Conservation (phyloP, 768 basidiomycete species). For the Leccinum subtestaceum region DNA sequence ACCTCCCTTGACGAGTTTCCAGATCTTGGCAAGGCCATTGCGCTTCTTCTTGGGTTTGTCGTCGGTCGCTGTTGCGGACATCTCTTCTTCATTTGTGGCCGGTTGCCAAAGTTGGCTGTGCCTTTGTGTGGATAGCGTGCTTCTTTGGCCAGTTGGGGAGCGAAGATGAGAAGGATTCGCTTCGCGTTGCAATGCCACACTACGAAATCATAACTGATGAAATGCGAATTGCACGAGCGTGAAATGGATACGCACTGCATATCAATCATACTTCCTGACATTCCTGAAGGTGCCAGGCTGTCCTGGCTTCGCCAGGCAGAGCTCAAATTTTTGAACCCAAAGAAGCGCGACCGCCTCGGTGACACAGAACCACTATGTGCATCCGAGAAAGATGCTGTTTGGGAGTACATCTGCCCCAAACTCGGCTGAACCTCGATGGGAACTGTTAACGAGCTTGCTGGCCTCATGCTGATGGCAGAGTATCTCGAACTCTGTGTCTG, state of each 20-base stretch:
- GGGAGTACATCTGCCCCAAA: constrained; percentile 66
- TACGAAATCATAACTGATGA: constrained; percentile 29
- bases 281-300: constrained; percentile 75
- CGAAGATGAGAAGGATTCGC: constrained; percentile 32
- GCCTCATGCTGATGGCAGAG: constrained; percentile 53
- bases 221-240: constrained; percentile 1
- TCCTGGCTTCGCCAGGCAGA: constrained; percentile 77
- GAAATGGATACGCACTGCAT: constrained; percentile 73
- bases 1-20: constrained; percentile 68
- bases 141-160: constrained; percentile 36
- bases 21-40: constrained; percentile 75
- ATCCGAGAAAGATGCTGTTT: constrained; percentile 78
- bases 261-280: constrained; percentile 86
- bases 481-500: constrained; percentile 60
- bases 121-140: constrained; percentile 34
- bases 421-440: constrained; percentile 57
- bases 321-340: constrained; percentile 70
- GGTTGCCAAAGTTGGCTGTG: constrained; percentile 55
- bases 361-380: constrained; percentile 70
- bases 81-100: constrained; percentile 35
- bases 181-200: constrained; percentile 78
- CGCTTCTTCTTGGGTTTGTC: constrained; percentile 74
- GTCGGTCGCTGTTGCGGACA: constrained; percentile 26
- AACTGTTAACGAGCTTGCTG: constrained; percentile 58
- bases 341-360: constrained; percentile 71